Conservation (phyloP, 2,329 filamentous ascomycete species). For the Fusarium nanum region DNA sequence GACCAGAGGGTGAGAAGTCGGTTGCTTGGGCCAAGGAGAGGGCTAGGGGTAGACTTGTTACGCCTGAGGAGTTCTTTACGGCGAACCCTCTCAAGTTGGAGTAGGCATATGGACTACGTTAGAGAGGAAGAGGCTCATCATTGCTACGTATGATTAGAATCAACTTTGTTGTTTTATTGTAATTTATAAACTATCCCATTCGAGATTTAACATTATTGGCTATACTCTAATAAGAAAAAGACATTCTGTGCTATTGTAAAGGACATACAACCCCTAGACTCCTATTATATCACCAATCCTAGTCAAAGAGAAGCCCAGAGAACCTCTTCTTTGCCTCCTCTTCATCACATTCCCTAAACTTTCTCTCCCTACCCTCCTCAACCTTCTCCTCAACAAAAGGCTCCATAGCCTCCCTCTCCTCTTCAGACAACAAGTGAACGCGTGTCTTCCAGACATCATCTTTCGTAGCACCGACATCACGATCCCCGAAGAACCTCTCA, state of each 20-base stretch:
- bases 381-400: constrained; percentile 48
- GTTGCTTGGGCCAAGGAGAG: constrained; percentile 38
- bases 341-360: constrained; percentile 44
- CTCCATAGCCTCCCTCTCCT: constrained; percentile 47
- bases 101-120: neutral
- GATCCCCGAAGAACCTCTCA: constrained; percentile 43
- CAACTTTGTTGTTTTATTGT: neutral
- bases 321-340: neutral
- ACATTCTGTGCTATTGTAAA: neutral
- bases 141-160: neutral
- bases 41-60: constrained; percentile 36
- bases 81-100: constrained; percentile 25
- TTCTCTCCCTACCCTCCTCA: constrained; percentile 41
- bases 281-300: neutral
- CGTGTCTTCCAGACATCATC: constrained; percentile 47
- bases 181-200: accelerated
- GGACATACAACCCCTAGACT: neutral
- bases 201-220: too few relatives aligned
- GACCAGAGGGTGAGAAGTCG: constrained; percentile 27
- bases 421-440: constrained; percentile 43
- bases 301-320: neutral
- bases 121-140: neutral
- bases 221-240: too few relatives aligned
- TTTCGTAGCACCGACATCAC: constrained; percentile 10
- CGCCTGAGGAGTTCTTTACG: constrained; percentile 40